Base-by-base conservation (phyloP, 139 green algal species). In the Ettlia oleoabundans region DNA sequence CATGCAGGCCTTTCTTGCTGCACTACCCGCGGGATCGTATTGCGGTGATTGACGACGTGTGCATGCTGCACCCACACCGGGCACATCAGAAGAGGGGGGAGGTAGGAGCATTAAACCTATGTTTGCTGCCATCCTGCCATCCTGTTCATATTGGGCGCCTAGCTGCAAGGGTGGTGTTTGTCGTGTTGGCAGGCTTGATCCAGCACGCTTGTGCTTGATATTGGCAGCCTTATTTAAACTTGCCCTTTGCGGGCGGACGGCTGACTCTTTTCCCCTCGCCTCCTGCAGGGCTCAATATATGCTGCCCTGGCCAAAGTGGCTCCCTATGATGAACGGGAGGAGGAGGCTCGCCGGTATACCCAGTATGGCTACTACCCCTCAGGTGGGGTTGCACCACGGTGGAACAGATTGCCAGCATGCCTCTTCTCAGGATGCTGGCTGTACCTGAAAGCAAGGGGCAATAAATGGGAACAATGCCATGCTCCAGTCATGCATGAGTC, bases 21-120 rank as follows among this genome's bases (percentile, higher is more conserved):
- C 38, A 74, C 15, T 90, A 86, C 42, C 86, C 86, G 5, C 66
- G 69, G 37, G 69, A 86, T 22, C 43, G 64, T 2, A 69, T 90
- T 18, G 86, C 69, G 0, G 78, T 90, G 30, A 89, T 90, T 26
- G 86, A 90, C 24, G 83, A 86, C 9, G 86, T 86, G 30, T 90
- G 86, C 62, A 77, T 90, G 77, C 52, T 64, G 10, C 86, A 90
- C 42, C 75, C 76, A 15, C 52, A 61, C n/a, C 38, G 2, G 18
- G 41, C 53, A 10, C 68, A 65, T 15, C 43, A 71, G 26, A 78
- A 65, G 55, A 15, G 30, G 55, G 55, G 55, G 55, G 55, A 65
- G 55, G 55, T n/a, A 22, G 5, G 21, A n/a, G n/a, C n/a, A n/a
- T n/a, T n/a, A n/a, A n/a, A n/a, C n/a, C n/a, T n/a, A n/a, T n/a